Evolutionary conservation across 2,329 filamentous ascomycete genomes (phyloP).

Genomic region (Nemania serpens): DNA sequence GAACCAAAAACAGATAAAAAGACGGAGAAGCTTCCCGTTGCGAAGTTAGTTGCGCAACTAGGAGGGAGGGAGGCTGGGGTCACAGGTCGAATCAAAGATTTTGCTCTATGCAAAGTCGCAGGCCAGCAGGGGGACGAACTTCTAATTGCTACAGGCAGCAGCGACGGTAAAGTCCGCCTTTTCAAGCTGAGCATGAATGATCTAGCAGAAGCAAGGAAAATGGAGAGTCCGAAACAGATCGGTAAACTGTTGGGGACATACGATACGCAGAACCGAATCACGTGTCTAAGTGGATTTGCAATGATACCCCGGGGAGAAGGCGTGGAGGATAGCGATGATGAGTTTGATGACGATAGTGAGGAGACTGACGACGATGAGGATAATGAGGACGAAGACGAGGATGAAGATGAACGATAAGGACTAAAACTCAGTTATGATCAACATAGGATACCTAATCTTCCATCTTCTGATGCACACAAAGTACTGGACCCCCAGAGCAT

Average conservation of each 20-base stretch:
- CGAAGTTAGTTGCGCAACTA: slow-evolving; percentile 73
- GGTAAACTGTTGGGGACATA: slow-evolving; percentile 76
- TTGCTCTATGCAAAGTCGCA: slow-evolving; percentile 63
- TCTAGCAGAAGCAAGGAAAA: slow-evolving; percentile 42
- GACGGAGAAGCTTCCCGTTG: slow-evolving; percentile 53
- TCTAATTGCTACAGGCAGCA: slow-evolving; percentile 75
- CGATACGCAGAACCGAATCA: slow-evolving; percentile 86
- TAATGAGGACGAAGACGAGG: slow-evolving; percentile 26
- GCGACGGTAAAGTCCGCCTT: slow-evolving; percentile 81
- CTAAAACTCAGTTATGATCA: neutral
- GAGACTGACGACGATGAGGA: slow-evolving; percentile 26
- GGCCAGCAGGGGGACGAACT: slow-evolving; percentile 47
- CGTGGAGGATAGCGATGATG: slow-evolving; percentile 60
- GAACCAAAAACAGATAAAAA: slow-evolving; percentile 50
- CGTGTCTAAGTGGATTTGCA: slow-evolving; percentile 82
- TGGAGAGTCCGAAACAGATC: slow-evolving; percentile 45
- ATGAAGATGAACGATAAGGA: slow-evolving; percentile 23
- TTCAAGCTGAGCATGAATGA: slow-evolving; percentile 65
- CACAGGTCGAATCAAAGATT: slow-evolving; percentile 82
- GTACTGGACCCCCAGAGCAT: neutral
- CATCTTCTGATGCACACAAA: neutral
- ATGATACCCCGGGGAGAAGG: slow-evolving; percentile 74
- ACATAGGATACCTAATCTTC: neutral
- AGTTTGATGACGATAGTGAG: slow-evolving; percentile 35
- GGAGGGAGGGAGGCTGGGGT: slow-evolving; percentile 74